Percentiles rank a stretch among this genome's conserved stretches.
These are phyloP conservation scores for Ustilago shanxiensis DNA, from an alignment of 1,284 basidiomycete genomes.

Conservation along the genomic window DNA sequence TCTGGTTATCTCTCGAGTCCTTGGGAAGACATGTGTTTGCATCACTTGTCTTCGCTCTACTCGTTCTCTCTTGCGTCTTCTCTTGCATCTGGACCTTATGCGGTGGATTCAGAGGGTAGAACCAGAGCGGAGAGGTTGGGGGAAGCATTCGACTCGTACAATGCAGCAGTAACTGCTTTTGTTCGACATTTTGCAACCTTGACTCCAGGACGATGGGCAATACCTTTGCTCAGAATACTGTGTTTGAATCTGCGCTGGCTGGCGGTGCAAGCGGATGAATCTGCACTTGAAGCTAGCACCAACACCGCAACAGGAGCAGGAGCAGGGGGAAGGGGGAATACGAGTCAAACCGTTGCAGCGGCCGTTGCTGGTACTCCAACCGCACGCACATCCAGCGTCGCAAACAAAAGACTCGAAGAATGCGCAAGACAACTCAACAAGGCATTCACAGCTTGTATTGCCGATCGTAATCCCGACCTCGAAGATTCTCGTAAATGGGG, in stretches of 20 bases:
- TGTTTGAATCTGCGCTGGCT: conserved; percentile 60
- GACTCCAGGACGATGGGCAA: conserved; percentile 60
- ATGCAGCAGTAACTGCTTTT: conserved; percentile 49
- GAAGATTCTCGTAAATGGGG: conserved; percentile 86
- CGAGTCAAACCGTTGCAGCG: conserved; percentile 13
- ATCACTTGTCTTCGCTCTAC: conserved; percentile 48
- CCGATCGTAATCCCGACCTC: conserved; percentile 79
- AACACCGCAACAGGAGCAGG: not conserved
- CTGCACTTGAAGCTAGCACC: conserved; percentile 14
- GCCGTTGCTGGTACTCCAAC: conserved; percentile 11
- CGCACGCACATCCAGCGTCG: conserved; percentile 11
- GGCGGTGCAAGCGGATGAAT: conserved; percentile 55
- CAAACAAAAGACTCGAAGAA: conserved; percentile 81
- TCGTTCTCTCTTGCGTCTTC: conserved; percentile 45
- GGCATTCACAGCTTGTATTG: conserved; percentile 90
- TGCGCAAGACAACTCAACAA: conserved; percentile 90
- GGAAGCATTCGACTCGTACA: conserved; percentile 58
- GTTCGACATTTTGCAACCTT: conserved; percentile 57
- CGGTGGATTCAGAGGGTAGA: conserved; percentile 38
- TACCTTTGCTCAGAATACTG: conserved; percentile 57
- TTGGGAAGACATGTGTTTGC: conserved; percentile 61
- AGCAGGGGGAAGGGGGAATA: not conserved
- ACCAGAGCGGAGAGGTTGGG: conserved; percentile 36
- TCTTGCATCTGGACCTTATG: conserved; percentile 8
- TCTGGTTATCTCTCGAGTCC: conserved; percentile 49